Evolutionary conservation across 2,329 filamentous ascomycete genomes (phyloP).

Genomic region (Sporothrix sp.): DNA sequence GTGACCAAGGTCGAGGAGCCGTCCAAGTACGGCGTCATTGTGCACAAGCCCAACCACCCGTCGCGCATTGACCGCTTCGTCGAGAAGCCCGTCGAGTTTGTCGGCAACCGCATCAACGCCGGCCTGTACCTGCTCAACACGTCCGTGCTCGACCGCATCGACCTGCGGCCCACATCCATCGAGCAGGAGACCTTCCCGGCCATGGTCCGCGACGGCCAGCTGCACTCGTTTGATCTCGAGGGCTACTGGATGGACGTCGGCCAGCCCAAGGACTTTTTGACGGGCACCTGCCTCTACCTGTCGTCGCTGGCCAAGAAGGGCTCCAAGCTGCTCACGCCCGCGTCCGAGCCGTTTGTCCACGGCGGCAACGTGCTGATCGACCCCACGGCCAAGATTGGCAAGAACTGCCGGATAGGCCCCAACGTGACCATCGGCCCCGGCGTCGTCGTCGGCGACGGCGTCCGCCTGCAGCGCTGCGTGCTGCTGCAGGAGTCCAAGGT

Average conservation of each 20-base stretch:
- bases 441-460: constrained; percentile 86
- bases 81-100: constrained; percentile 97
- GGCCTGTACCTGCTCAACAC: constrained; percentile 98
- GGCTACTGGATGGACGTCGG: constrained; percentile 99
- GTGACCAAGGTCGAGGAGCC: constrained; percentile 99
- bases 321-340: constrained; percentile 69
- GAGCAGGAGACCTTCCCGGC: constrained; percentile 98
- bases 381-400: constrained; percentile 88
- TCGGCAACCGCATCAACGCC: constrained; percentile 97
- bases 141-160: constrained; percentile 79
- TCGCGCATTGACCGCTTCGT: constrained; percentile 97
- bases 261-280: constrained; percentile 96
- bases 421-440: constrained; percentile 94
- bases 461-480: constrained; percentile 87
- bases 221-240: constrained; percentile 93
- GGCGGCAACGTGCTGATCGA: constrained; percentile 95
- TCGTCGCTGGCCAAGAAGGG: constrained; percentile 84
- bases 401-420: constrained; percentile 95
- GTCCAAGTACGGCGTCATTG: constrained; percentile 96
- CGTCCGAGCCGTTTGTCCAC: constrained; percentile 70
- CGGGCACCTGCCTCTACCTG: constrained; percentile 91
- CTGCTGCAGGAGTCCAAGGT: constrained; percentile 82
- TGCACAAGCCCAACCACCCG: constrained; percentile 87
- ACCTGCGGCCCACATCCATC: constrained; percentile 92
- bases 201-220: constrained; percentile 77